Conservation (phyloP, 2,329 filamentous ascomycete genomes). For the Orbilia javanica region DNA sequence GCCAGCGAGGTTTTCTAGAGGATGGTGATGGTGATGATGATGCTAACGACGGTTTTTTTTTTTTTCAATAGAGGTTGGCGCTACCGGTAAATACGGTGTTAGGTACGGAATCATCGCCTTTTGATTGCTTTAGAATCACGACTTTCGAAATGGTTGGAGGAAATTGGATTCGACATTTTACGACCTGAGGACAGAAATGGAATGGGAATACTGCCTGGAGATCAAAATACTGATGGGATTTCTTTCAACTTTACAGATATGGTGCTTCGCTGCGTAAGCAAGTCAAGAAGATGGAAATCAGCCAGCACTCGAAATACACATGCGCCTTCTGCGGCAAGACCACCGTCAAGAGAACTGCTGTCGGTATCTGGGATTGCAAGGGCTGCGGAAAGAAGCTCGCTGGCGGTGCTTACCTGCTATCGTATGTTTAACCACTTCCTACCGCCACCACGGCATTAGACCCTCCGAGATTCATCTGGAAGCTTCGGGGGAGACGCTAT, state of each 20-base stretch:
- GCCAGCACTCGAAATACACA: conserved; percentile 95
- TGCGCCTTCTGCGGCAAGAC: conserved; percentile 99
- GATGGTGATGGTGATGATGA: neutral
- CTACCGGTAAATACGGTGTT: conserved; percentile 98
- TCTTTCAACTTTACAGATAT: conserved; percentile 73
- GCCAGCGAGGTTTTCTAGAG: conserved; percentile 2
- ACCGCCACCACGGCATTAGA: too few relatives aligned
- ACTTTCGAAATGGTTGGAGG: conserved; percentile 25
- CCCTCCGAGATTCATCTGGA: neutral
- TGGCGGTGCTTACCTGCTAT: conserved; percentile 93
- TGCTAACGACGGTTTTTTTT: conserved; percentile 63
- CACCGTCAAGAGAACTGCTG: conserved; percentile 88
- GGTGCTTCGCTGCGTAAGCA: conserved; percentile 99
- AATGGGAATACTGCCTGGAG: conserved; percentile 13
- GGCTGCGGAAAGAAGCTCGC: conserved; percentile 94
- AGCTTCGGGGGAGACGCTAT: neutral
- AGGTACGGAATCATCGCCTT: conserved; percentile 74
- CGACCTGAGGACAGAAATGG: conserved; percentile 19
- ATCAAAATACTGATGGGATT: conserved; percentile 35
- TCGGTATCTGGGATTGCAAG: conserved; percentile 98
- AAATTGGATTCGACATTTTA: conserved; percentile 58
- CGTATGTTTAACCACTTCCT: conserved; percentile 76
- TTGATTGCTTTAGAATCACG: conserved; percentile 20
- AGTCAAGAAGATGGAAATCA: conserved; percentile 99
- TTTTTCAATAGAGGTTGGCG: conserved; percentile 79